Evolutionary conservation across 352 stramenopile genomes (phyloP).

Genomic region (Phytophthora lateralis): DNA sequence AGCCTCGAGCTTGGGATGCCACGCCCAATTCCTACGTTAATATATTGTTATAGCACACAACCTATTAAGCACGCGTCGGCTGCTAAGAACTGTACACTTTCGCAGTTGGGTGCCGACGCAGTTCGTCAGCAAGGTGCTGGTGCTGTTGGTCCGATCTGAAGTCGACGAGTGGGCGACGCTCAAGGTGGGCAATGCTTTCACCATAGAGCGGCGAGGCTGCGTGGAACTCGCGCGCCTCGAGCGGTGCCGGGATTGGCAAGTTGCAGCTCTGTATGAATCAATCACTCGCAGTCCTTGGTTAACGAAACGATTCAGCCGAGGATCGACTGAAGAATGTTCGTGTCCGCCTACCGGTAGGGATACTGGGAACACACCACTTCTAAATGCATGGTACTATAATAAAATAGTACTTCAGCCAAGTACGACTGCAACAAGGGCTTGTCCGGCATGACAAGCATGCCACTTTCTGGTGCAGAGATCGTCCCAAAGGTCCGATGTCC

Average conservation of each 20-base stretch:
- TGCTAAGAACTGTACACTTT: too few relatives aligned
- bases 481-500: constrained; percentile 36
- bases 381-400: too few relatives aligned
- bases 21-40: background rate
- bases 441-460: constrained; percentile 2
- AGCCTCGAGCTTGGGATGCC: constrained; percentile 1
- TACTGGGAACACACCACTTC: too few relatives aligned
- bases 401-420: background rate
- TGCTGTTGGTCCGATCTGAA: constrained; percentile 3
- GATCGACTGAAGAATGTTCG: too few relatives aligned
- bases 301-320: constrained; percentile 1
- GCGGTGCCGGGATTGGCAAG: constrained; percentile 28
- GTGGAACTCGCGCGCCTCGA: constrained; percentile 19
- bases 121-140: constrained; percentile 10
- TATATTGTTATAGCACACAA: too few relatives aligned
- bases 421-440: constrained; percentile 3
- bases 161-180: constrained; percentile 27
- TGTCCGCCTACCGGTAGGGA: too few relatives aligned
- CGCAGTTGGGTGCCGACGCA: background rate
- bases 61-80: too few relatives aligned
- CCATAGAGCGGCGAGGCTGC: constrained; percentile 21
- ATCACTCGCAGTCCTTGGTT: constrained; percentile 6
- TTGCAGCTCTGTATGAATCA: constrained; percentile 7
- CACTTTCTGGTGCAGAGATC: constrained; percentile 26
- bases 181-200: constrained; percentile 24